Evolutionary conservation across 129 eudicot genomes (phyloP).

Genomic region (Flaveria trinervia): DNA sequence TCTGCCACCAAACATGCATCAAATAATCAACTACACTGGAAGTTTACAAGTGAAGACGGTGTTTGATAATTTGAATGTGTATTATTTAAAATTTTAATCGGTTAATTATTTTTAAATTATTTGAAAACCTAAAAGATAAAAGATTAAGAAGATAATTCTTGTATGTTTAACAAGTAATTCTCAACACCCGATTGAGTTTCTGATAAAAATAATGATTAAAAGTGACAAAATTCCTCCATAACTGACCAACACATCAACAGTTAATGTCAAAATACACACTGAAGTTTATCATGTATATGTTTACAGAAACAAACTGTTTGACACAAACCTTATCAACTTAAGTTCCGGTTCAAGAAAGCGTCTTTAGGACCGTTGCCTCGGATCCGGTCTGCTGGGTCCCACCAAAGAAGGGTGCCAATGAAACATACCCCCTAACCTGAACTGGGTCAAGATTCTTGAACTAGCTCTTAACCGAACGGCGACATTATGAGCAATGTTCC

Average conservation of each 20-base stretch:
- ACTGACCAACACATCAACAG: slow-evolving; percentile 27
- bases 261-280: not conserved
- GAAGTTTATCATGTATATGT: not conserved
- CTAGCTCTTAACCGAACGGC: slow-evolving; percentile 63
- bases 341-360: slow-evolving; percentile 69
- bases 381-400: slow-evolving; percentile 57
- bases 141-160: too few relatives aligned
- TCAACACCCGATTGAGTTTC: too few relatives aligned
- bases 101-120: too few relatives aligned
- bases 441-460: slow-evolving; percentile 54
- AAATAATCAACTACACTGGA: too few relatives aligned
- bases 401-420: slow-evolving; percentile 78
- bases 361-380: slow-evolving; percentile 74
- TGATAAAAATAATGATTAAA: too few relatives aligned
- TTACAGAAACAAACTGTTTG: not conserved
- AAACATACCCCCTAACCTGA: slow-evolving; percentile 61
- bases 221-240: slow-evolving; percentile 49
- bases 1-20: too few relatives aligned
- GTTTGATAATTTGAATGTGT: too few relatives aligned
- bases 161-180: too few relatives aligned
- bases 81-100: too few relatives aligned
- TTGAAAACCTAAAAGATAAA: too few relatives aligned
- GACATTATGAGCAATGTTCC: slow-evolving; percentile 73
- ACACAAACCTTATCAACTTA: slow-evolving; percentile 57
- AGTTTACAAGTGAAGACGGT: too few relatives aligned